phyloP scores from a whole-genome alignment of 176 grass and related monocot species.

The Tillandsia fasciculata region DNA sequence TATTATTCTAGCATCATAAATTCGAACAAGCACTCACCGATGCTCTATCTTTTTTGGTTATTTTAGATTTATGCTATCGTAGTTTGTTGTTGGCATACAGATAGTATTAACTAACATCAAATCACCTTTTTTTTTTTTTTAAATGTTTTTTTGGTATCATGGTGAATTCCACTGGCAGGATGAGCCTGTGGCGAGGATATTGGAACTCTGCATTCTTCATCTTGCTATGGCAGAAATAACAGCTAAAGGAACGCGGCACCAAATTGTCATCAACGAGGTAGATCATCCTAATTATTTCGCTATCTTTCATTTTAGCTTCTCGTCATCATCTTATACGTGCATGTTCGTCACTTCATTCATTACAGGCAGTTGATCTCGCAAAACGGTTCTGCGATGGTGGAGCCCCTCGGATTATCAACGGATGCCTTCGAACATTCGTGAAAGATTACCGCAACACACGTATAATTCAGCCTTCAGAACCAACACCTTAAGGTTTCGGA shows the following conservation, averaged over 20 bases:
- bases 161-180: slow-evolving; percentile 36
- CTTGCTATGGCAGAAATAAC: slow-evolving; percentile 97
- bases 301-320: slow-evolving; percentile 8
- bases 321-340: not conserved
- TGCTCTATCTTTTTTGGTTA: too few species aligned
- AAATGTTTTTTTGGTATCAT: not conserved
- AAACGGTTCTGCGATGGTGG: slow-evolving; percentile 88
- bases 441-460: slow-evolving; percentile 32
- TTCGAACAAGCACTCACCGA: too few species aligned
- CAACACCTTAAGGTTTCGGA: slow-evolving; percentile 25
- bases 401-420: slow-evolving; percentile 82
- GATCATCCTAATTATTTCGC: not conserved
- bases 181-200: slow-evolving; percentile 72
- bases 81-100: too few species aligned
- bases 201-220: slow-evolving; percentile 95
- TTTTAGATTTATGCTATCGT: too few species aligned
- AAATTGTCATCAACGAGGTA: slow-evolving; percentile 92
- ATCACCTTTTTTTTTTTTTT: not conserved
- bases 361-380: slow-evolving; percentile 82
- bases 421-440: slow-evolving; percentile 80
- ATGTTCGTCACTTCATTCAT: slow-evolving; percentile 6
- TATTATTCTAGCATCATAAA: too few species aligned
- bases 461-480: slow-evolving; percentile 18
- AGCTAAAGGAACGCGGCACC: slow-evolving; percentile 70
- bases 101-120: not conserved